Conservation (phyloP, 2,329 filamentous ascomycete genomes). For the Ophiostoma sp. region DNA sequence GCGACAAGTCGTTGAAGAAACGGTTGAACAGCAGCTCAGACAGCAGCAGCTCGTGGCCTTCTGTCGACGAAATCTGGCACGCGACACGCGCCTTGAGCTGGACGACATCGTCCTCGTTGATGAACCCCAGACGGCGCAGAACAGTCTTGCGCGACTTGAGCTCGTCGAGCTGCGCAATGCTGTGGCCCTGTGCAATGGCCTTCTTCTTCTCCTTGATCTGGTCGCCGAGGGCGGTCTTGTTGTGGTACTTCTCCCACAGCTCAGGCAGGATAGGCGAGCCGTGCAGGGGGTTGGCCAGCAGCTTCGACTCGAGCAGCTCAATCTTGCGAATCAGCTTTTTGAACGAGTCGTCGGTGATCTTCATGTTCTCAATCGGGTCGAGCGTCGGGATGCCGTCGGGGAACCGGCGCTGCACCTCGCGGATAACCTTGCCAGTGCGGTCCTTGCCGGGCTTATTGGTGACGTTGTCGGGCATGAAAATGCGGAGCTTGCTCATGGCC, state of each 20-base stretch:
- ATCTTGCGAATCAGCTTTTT: slow-evolving; percentile 94
- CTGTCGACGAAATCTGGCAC: slow-evolving; percentile 89
- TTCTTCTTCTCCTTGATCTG: slow-evolving; percentile 87
- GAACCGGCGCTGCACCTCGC: slow-evolving; percentile 80
- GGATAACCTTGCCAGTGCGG: slow-evolving; percentile 63
- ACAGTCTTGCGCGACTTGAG: slow-evolving; percentile 95
- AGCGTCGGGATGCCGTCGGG: slow-evolving; percentile 84
- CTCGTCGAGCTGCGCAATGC: slow-evolving; percentile 89
- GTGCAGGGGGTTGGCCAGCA: slow-evolving; percentile 85
- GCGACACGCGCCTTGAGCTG: slow-evolving; percentile 95
- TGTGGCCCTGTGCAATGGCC: slow-evolving; percentile 76
- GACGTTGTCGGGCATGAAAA: slow-evolving; percentile 77
- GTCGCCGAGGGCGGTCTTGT: slow-evolving; percentile 68
- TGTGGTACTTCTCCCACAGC: slow-evolving; percentile 80
- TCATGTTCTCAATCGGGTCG: slow-evolving; percentile 95
- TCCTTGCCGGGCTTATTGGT: slow-evolving; percentile 60
- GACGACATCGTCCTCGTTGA: slow-evolving; percentile 91
- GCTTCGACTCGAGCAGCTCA: slow-evolving; percentile 85
- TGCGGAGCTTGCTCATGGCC: slow-evolving; percentile 73
- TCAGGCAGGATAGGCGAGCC: slow-evolving; percentile 78
- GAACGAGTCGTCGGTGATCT: slow-evolving; percentile 85
- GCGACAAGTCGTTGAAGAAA: slow-evolving; percentile 93
- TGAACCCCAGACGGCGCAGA: slow-evolving; percentile 86
- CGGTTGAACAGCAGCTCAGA: slow-evolving; percentile 92
- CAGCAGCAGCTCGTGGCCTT: slow-evolving; percentile 87